Evolutionary conservation across 495 filamentous ascomycete species (phyloP).

Genomic region (Coniosporium apollinis): DNA sequence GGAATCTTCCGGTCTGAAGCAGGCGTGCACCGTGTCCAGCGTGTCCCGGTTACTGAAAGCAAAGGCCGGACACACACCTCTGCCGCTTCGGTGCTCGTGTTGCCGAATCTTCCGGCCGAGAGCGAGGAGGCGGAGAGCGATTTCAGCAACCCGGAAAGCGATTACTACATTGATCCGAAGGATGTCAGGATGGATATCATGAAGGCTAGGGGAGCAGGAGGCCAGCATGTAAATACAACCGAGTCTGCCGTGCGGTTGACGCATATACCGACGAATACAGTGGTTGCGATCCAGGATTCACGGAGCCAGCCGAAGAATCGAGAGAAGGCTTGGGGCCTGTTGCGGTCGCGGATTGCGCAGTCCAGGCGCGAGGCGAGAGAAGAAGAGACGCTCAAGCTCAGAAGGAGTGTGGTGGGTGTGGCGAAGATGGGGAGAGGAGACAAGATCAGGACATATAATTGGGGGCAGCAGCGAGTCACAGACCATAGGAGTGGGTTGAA

Average conservation of each 20-base stretch:
- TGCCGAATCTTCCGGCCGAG: conserved; percentile 59
- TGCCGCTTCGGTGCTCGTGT: conserved; percentile 75
- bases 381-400: conserved; percentile 53
- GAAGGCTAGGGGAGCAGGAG: conserved; percentile 80
- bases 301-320: conserved; percentile 84
- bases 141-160: conserved; percentile 67
- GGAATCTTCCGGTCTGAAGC: conserved; percentile 67
- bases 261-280: conserved; percentile 71
- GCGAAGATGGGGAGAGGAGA: conserved; percentile 72
- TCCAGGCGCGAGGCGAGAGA: conserved; percentile 66
- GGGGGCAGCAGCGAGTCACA: conserved; percentile 77
- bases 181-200: conserved; percentile 83
- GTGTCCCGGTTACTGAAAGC: conserved; percentile 76
- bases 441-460: conserved; percentile 94
- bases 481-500: conserved; percentile 81
- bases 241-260: conserved; percentile 90
- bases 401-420: conserved; percentile 60
- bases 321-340: conserved; percentile 65
- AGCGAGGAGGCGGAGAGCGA: conserved; percentile 34
- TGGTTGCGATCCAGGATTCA: conserved; percentile 82
- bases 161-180: conserved; percentile 74
- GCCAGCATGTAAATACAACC: conserved; percentile 96
- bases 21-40: conserved; percentile 87
- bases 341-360: conserved; percentile 73
- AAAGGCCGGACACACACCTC: conserved; percentile 87